Conservation (phyloP, 2,329 filamentous ascomycete species). For the Claviceps spartinae region DNA sequence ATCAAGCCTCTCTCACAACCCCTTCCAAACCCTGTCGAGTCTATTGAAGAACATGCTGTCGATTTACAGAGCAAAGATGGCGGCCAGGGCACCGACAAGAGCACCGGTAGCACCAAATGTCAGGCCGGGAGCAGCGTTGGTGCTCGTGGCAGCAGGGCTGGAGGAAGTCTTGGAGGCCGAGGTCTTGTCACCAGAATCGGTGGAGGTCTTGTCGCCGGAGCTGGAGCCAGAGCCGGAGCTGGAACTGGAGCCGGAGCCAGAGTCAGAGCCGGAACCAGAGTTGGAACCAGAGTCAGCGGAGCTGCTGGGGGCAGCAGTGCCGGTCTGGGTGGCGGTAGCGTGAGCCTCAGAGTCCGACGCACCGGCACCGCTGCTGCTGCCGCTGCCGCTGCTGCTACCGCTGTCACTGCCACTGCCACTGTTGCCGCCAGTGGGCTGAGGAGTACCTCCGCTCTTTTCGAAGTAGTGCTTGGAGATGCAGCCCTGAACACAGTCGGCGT, state of each 20-base stretch:
- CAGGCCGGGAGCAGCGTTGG: not conserved
- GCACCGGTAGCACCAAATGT: slow-evolving; percentile 25
- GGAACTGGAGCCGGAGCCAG: slow-evolving; percentile 12
- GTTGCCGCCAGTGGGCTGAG: slow-evolving; percentile 20
- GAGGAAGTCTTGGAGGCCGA: slow-evolving; percentile 13
- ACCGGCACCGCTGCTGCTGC: slow-evolving; percentile 7
- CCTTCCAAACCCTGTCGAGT: no score
- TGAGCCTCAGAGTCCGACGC: slow-evolving; percentile 10
- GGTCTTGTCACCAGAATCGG: slow-evolving; percentile 7
- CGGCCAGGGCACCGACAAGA: slow-evolving; percentile 34
- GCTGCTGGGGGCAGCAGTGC: slow-evolving; percentile 11
- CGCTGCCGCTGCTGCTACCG: slow-evolving; percentile 3
- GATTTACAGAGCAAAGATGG: slow-evolving; percentile 36
- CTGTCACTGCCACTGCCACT: not conserved
- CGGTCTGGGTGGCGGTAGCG: slow-evolving; percentile 4
- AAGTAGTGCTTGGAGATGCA: slow-evolving; percentile 39
- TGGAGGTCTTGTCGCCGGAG: slow-evolving; percentile 3
- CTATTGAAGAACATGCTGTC: not conserved
- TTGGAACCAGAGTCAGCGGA: slow-evolving; percentile 13
- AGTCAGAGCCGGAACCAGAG: slow-evolving; percentile 11
- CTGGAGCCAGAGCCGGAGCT: slow-evolving; percentile 3
- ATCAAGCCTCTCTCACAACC: no score
- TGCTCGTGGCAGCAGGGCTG: not conserved
- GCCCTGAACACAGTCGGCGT: slow-evolving; percentile 27
- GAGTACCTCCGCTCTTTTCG: slow-evolving; percentile 26